Evolutionary conservation across 805 yeast genomes (phyloP).

Genomic region (Saturnispora mendoncae): DNA sequence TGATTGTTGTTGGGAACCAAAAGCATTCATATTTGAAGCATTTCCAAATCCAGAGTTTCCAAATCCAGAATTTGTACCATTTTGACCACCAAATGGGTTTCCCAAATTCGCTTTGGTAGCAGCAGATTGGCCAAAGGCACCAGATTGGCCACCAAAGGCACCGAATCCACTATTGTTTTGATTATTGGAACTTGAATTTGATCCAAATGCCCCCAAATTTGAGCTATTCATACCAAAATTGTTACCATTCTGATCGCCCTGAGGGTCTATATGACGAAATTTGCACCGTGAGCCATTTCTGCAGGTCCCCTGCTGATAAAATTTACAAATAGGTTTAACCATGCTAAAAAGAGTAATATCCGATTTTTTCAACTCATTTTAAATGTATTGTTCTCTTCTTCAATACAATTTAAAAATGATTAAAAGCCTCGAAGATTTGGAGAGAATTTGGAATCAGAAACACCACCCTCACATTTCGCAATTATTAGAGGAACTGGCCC

Average conservation of each 20-base stretch:
- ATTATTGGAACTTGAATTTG: not conserved
- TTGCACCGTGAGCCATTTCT: constrained; percentile 2
- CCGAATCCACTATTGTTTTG: too few species aligned
- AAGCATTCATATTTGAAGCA: not conserved
- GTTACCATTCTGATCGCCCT: not conserved
- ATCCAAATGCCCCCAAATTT: constrained; percentile 3
- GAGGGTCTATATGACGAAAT: not conserved
- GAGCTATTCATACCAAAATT: not conserved
- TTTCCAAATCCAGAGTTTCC: not conserved
- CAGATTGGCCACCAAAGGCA: not conserved
- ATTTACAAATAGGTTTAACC: constrained; percentile 4
- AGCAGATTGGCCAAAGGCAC: not conserved
- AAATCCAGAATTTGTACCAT: not conserved
- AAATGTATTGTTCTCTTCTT: not conserved
- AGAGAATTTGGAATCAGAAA: constrained; percentile 3
- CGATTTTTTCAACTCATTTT: not conserved
- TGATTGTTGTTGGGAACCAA: not conserved
- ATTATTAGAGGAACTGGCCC: constrained; percentile 2
- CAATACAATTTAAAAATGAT: not conserved
- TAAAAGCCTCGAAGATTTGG: not conserved
- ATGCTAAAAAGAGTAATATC: not conserved
- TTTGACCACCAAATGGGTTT: not conserved
- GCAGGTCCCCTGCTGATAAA: constrained; percentile 2
- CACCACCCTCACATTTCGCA: constrained; percentile 3
- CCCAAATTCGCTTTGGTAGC: too few species aligned